A percentile compares a stretch with the other conserved stretches of the same genome.
Evolutionary conservation across 2,329 filamentous ascomycete genomes (phyloP).

Genomic region (Aspergillus carbonarius): DNA sequence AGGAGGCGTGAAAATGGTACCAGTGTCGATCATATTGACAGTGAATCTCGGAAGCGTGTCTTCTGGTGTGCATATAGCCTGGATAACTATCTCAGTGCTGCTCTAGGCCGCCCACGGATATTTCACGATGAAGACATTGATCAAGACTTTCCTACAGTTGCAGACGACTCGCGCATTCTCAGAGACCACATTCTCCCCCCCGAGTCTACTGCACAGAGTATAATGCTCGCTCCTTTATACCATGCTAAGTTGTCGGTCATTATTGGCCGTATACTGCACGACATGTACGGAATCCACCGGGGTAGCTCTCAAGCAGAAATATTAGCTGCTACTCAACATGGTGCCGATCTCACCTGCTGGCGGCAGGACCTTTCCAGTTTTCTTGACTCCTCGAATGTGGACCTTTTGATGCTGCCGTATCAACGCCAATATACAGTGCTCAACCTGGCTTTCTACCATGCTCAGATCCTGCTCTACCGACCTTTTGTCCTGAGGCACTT

Average conservation of each 20-base stretch:
- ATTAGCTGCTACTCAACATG: slow-evolving; percentile 44
- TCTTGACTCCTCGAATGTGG: slow-evolving; percentile 31
- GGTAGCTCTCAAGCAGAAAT: slow-evolving; percentile 13
- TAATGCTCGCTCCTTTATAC: slow-evolving; percentile 48
- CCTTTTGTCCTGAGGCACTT: slow-evolving; percentile 34
- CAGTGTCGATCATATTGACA: slow-evolving; percentile 13
- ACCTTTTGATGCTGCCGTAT: slow-evolving; percentile 47
- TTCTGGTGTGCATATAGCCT: slow-evolving; percentile 22
- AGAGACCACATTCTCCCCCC: slow-evolving; percentile 21
- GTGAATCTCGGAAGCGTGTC: slow-evolving; percentile 17
- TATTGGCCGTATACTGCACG: slow-evolving; percentile 45
- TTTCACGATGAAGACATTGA: slow-evolving; percentile 23
- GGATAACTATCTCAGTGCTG: slow-evolving; percentile 21
- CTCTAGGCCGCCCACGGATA: slow-evolving; percentile 17
- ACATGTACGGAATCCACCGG: slow-evolving; percentile 38
- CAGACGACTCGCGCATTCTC: slow-evolving; percentile 23
- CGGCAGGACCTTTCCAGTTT: slow-evolving; percentile 43
- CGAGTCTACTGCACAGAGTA: slow-evolving; percentile 32
- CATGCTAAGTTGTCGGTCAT: slow-evolving; percentile 48
- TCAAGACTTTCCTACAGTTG: slow-evolving; percentile 20
- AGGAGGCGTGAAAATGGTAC: slow-evolving; percentile 13
- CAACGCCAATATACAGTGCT: slow-evolving; percentile 43
- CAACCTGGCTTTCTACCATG: slow-evolving; percentile 37
- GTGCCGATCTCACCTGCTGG: slow-evolving; percentile 46
- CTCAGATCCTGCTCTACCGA: slow-evolving; percentile 34